Evolutionary conservation across 2,329 filamentous ascomycete genomes (phyloP).

Genomic region (Penicillium glabrum): DNA sequence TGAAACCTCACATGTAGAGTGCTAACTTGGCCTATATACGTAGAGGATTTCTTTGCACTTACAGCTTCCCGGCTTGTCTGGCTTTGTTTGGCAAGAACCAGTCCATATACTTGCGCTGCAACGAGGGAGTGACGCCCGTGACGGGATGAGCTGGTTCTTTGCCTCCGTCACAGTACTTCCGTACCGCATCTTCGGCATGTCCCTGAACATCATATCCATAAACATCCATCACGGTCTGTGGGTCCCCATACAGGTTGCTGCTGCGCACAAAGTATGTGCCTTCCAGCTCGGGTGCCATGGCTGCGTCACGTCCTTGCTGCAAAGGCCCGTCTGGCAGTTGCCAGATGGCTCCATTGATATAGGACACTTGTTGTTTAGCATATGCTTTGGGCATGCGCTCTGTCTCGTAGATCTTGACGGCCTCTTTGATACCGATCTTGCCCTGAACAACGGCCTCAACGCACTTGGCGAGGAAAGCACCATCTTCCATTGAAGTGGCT

Average conservation of each 20-base stretch:
- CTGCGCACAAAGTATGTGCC: conserved; percentile 37
- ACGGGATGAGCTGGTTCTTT: conserved; percentile 26
- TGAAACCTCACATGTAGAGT: neutral
- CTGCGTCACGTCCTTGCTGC: conserved; percentile 36
- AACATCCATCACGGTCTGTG: conserved; percentile 36
- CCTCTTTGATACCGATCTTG: conserved; percentile 33
- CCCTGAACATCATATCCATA: conserved; percentile 45
- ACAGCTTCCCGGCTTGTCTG: conserved; percentile 6
- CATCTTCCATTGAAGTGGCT: conserved; percentile 49
- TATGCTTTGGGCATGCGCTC: conserved; percentile 45
- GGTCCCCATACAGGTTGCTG: conserved; percentile 43
- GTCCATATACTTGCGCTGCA: conserved; percentile 35
- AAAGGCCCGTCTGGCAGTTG: conserved; percentile 36
- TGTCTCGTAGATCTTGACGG: conserved; percentile 41
- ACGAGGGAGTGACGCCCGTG: conserved; percentile 28
- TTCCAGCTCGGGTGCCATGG: conserved; percentile 38
- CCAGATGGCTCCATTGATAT: conserved; percentile 39
- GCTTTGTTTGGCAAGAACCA: conserved; percentile 31
- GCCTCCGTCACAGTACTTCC: conserved; percentile 5
- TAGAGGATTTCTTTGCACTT: neutral
- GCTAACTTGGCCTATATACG: neutral
- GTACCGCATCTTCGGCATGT: conserved; percentile 34
- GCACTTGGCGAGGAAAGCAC: conserved; percentile 41
- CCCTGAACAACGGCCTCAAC: conserved; percentile 37
- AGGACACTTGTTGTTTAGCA: conserved; percentile 45